These are phyloP conservation scores for Brassica incana DNA, from an alignment of 345 rosid species.

Conservation along the genomic window DNA sequence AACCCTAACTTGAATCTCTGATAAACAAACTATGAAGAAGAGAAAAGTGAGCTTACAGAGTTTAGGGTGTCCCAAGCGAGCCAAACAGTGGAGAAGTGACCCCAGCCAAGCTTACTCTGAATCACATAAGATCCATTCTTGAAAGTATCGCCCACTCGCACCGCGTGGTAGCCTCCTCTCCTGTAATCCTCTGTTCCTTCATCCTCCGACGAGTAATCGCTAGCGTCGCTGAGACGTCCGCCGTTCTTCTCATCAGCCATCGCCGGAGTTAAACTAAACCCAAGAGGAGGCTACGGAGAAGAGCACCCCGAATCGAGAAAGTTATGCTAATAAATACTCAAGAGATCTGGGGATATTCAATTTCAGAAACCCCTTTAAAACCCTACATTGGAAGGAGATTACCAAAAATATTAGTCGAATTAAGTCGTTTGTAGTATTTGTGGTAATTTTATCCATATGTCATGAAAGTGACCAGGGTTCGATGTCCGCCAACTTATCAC, in stretches of 20 bases:
- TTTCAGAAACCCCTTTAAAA: background rate
- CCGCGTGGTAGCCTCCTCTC: slow-evolving; percentile 93
- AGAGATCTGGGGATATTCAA: background rate
- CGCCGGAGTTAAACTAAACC: background rate
- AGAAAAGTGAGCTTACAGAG: slow-evolving; percentile 47
- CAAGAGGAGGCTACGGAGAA: background rate
- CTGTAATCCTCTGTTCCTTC: slow-evolving; percentile 44
- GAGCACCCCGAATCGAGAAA: background rate
- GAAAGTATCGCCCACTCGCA: slow-evolving; percentile 74
- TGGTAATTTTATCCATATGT: too few relatives aligned
- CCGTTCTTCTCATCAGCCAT: slow-evolving; percentile 72
- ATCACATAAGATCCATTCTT: slow-evolving; percentile 86
- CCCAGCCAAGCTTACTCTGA: slow-evolving; percentile 97
- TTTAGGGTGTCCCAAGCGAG: slow-evolving; percentile 86
- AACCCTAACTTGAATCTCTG: background rate
- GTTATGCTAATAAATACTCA: too few relatives aligned
- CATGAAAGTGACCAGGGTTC: too few relatives aligned
- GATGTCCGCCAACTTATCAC: too few relatives aligned
- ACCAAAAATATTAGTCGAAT: background rate
- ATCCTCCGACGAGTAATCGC: slow-evolving; percentile 84
- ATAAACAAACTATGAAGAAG: background rate
- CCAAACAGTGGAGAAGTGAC: slow-evolving; percentile 95
- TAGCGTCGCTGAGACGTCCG: slow-evolving; percentile 48
- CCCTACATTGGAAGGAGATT: background rate
- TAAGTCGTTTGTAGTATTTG: background rate